Base-by-base conservation (phyloP, 2,329 filamentous ascomycete species). In the Colletotrichum cuscutae region DNA sequence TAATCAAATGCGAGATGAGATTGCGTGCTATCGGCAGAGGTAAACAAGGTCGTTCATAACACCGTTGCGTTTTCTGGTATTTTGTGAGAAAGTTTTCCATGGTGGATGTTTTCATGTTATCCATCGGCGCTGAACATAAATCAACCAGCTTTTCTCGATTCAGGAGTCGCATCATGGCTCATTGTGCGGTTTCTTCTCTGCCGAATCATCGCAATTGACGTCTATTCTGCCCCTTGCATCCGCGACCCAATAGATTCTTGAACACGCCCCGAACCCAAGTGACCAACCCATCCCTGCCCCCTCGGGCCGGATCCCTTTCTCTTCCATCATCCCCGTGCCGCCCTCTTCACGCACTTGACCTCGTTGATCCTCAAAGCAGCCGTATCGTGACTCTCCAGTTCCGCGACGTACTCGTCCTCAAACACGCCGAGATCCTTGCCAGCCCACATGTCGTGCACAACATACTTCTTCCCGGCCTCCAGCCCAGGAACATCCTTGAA, bases 371-470 rank as follows among this genome's bases (percentile, higher is more conserved):
- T 71, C 74, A 81, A 71, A 7, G 76, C 79, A 22, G 78, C 80
- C 2, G 81, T 83, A 69, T 84, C 83, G 75, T 85, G 83, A 19
- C 77, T 75, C 42, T 74, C 77, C 5, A 85, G 76, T 4, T 77
- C 74, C 12, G 79, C 72, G 4, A 72, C 75, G 42, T 82, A 76
- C 19, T 77, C 76, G 7, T 77, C 77, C 54, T 72, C 75, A n/a
- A 82, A 78, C 37, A 76, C 79, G 3, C 85, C 82, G 15, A 87
- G 60, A 54, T 80, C 78, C 72, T 82, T 75, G 4, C 83, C 85
- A 1, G 80, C 85, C 86, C 86, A 88, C 73, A 85, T 83, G 77
- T 88, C 82, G 4, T 80, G 81, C 1, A 87, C 83, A 2, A 80
- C 75, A 64, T 85, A 87, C 8, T 75, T 76, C 30, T 73, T 77